Percentiles rank a stretch among this genome's conserved stretches.
phyloP scores from a whole-genome alignment of 345 rosid species.

The Odontarrhena argentea region DNA sequence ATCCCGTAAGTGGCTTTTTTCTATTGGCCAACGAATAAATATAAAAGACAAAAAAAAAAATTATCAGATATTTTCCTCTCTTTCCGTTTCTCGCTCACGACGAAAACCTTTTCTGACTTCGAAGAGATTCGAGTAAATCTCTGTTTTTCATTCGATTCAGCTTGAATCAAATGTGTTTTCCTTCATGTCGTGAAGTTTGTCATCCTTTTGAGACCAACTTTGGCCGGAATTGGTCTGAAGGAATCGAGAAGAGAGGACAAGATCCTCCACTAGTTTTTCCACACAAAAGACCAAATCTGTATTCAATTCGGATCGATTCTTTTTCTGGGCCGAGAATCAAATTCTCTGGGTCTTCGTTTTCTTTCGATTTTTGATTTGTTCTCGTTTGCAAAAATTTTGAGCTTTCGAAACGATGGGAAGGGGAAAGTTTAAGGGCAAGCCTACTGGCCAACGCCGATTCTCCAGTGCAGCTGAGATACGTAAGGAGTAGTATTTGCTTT shows the following conservation, averaged over 20 bases:
- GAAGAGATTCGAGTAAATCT: no score
- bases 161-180: no score
- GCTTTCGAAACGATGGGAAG: constrained; percentile 50
- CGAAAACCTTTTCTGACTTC: no score
- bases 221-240: no score
- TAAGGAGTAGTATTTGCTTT: constrained; percentile 23
- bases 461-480: constrained; percentile 70
- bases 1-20: no score
- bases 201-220: no score
- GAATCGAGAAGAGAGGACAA: constrained; percentile 30
- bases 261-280: constrained; percentile 38
- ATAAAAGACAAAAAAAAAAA: no score
- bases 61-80: no score
- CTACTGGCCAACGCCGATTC: constrained; percentile 75
- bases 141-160: no score
- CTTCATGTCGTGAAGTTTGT: no score
- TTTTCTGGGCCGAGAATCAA: neutral
- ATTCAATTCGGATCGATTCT: constrained; percentile 27
- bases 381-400: constrained; percentile 4
- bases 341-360: neutral
- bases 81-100: no score
- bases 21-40: no score
- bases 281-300: neutral
- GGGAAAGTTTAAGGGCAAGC: constrained; percentile 80
- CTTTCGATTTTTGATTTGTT: neutral